Evolutionary conservation across 1,284 basidiomycete genomes (phyloP).

Genomic region (Takashimella koratensis): DNA sequence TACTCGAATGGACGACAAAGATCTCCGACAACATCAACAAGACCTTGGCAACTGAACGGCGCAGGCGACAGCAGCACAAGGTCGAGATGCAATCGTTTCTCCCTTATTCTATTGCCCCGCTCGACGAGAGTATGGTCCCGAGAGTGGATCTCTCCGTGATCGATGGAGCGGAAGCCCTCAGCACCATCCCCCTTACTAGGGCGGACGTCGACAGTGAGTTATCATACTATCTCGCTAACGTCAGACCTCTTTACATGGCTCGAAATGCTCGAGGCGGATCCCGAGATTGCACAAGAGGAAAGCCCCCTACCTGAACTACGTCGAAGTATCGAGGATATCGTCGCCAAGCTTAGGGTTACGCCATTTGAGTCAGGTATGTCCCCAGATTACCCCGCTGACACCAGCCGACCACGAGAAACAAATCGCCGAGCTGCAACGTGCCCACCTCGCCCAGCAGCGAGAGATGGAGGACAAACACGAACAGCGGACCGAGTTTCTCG

Average conservation of each 20-base stretch:
- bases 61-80: slow-evolving; percentile 70
- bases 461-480: slow-evolving; percentile 63
- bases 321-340: neutral
- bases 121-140: slow-evolving; percentile 49
- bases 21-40: slow-evolving; percentile 79
- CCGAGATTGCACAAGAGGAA: slow-evolving; percentile 26
- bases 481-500: slow-evolving; percentile 60
- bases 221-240: slow-evolving; percentile 9
- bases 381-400: too few species aligned
- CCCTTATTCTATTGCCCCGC: slow-evolving; percentile 62
- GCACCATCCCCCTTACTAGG: slow-evolving; percentile 56
- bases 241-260: slow-evolving; percentile 61
- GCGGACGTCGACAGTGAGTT: slow-evolving; percentile 66
- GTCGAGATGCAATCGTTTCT: slow-evolving; percentile 73
- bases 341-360: too few species aligned
- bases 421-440: slow-evolving; percentile 21
- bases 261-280: slow-evolving; percentile 51
- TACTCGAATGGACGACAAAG: slow-evolving; percentile 70
- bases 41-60: slow-evolving; percentile 64
- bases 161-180: slow-evolving; percentile 46
- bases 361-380: too few species aligned
- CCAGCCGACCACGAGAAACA: slow-evolving; percentile 22
- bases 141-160: slow-evolving; percentile 69
- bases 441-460: slow-evolving; percentile 56
- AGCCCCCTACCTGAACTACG: slow-evolving; percentile 61